Evolutionary conservation across 352 stramenopile genomes (phyloP).

Genomic region (Globisporangium barbulae): DNA sequence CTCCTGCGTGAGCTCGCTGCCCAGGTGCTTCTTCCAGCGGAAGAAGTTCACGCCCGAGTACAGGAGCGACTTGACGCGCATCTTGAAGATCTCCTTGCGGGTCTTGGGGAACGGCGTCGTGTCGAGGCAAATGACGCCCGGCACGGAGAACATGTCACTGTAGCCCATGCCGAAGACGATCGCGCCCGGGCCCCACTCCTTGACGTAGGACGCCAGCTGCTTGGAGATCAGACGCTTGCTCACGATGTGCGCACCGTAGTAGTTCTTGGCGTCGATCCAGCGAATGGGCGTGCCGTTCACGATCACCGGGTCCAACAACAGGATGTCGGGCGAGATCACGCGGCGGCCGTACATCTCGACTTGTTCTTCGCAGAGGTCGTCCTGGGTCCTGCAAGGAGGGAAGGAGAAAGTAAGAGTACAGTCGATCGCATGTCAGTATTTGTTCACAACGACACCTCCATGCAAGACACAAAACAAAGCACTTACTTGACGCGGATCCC

Average conservation of each 20-base stretch:
- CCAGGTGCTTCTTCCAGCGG: constrained; percentile 75
- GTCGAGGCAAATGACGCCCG: constrained; percentile 77
- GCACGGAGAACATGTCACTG: constrained; percentile 84
- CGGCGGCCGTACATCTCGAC: constrained; percentile 55
- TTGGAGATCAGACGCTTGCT: constrained; percentile 83
- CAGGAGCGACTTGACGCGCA: constrained; percentile 74
- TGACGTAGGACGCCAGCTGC: constrained; percentile 79
- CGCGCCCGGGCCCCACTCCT: constrained; percentile 79
- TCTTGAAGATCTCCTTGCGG: constrained; percentile 61
- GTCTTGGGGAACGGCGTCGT: constrained; percentile 81
- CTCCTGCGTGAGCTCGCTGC: constrained; percentile 72
- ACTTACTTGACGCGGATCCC: constrained; percentile 79
- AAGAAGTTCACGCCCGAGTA: constrained; percentile 67
- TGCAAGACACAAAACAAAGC: background rate
- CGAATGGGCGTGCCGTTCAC: constrained; percentile 83
- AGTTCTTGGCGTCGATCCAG: constrained; percentile 89
- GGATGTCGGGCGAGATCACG: constrained; percentile 79
- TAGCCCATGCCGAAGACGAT: constrained; percentile 88
- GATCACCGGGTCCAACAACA: constrained; percentile 76
- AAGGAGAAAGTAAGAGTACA: background rate
- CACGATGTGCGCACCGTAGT: constrained; percentile 87
- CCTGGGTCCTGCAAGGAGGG: constrained; percentile 47
- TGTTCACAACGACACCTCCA: background rate
- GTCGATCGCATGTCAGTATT: background rate
- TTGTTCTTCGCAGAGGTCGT: constrained; percentile 68